These are phyloP conservation scores for Epichloe baconii DNA, from an alignment of 2,329 filamentous ascomycete species.

Conservation along the genomic window DNA sequence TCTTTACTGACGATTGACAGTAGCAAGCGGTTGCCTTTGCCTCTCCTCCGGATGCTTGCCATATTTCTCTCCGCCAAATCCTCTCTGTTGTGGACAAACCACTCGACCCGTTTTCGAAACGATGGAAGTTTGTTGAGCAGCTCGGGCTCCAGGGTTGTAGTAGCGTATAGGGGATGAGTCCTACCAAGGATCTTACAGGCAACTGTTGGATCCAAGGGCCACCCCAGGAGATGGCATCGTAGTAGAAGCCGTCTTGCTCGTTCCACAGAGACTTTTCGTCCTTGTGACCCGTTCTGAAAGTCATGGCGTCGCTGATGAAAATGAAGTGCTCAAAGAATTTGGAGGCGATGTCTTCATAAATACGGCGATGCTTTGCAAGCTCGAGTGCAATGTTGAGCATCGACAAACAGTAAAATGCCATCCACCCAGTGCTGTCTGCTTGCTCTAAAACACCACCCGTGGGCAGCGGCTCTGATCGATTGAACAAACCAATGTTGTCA, in stretches of 20 bases:
- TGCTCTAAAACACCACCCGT: constrained; percentile 91
- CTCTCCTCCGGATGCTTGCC: constrained; percentile 79
- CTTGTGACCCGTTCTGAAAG: constrained; percentile 56
- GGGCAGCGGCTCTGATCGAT: constrained; percentile 85
- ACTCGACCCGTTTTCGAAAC: constrained; percentile 86
- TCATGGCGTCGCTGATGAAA: constrained; percentile 96
- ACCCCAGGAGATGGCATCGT: constrained; percentile 94
- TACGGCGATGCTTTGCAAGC: constrained; percentile 85
- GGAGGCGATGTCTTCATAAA: constrained; percentile 91
- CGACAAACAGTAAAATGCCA: constrained; percentile 92
- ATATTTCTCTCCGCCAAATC: constrained; percentile 90
- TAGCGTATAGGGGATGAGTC: constrained; percentile 85
- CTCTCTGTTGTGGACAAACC: constrained; percentile 81
- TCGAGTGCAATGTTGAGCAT: constrained; percentile 97
- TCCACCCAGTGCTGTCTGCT: constrained; percentile 96
- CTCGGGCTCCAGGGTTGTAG: constrained; percentile 84
- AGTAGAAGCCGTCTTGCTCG: constrained; percentile 94
- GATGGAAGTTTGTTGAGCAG: constrained; percentile 81
- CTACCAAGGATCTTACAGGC: constrained; percentile 82
- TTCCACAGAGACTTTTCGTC: constrained; percentile 87
- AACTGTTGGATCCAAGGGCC: constrained; percentile 88
- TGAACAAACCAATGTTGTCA: constrained; percentile 96
- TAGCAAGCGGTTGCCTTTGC: constrained; percentile 78
- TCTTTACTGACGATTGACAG: constrained; percentile 88
- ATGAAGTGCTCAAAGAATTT: constrained; percentile 99